A percentile compares a stretch with the other conserved stretches of the same genome.
Evolutionary conservation across 2,329 filamentous ascomycete genomes (phyloP).

Genomic region (Fusarium gaditjirri): DNA sequence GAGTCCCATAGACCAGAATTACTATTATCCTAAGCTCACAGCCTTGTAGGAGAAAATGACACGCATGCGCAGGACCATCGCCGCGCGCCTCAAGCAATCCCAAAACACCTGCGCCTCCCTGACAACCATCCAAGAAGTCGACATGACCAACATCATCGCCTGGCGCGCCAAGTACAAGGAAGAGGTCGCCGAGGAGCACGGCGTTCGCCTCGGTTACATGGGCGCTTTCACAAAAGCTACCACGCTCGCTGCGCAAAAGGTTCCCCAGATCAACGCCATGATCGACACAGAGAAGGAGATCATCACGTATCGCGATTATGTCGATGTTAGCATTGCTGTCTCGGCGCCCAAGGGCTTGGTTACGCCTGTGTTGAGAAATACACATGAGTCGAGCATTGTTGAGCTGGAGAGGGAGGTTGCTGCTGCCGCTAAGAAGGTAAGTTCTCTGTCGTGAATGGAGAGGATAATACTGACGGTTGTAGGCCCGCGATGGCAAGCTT

Average conservation of each 20-base stretch:
- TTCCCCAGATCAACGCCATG: slow-evolving; percentile 76
- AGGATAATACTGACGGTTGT: neutral
- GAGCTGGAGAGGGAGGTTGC: slow-evolving; percentile 65
- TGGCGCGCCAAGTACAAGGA: slow-evolving; percentile 73
- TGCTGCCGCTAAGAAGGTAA: slow-evolving; percentile 72
- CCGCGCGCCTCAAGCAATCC: slow-evolving; percentile 73
- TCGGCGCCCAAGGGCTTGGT: slow-evolving; percentile 77
- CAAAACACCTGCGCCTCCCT: slow-evolving; percentile 76
- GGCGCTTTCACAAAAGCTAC: slow-evolving; percentile 80
- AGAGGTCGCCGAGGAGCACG: slow-evolving; percentile 45
- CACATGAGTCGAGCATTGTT: slow-evolving; percentile 57
- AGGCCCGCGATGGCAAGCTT: slow-evolving; percentile 77
- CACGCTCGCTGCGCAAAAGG: slow-evolving; percentile 72
- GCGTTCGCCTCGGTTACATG: slow-evolving; percentile 71
- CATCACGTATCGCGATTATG: slow-evolving; percentile 67
- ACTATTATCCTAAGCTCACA: too few species aligned
- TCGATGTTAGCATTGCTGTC: slow-evolving; percentile 78
- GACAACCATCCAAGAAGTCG: slow-evolving; percentile 63
- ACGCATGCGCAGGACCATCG: slow-evolving; percentile 81
- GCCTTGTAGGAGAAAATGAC: slow-evolving; percentile 52
- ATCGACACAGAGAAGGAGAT: slow-evolving; percentile 68
- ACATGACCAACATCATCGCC: slow-evolving; percentile 74
- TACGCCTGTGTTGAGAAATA: slow-evolving; percentile 79
- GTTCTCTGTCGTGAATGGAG: slow-evolving; percentile 40
- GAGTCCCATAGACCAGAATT: neutral